A percentile compares a stretch with the other conserved stretches of the same genome.
Evolutionary conservation across 495 filamentous ascomycete genomes (phyloP).

Genomic region (Lasiosphaeria miniovina): DNA sequence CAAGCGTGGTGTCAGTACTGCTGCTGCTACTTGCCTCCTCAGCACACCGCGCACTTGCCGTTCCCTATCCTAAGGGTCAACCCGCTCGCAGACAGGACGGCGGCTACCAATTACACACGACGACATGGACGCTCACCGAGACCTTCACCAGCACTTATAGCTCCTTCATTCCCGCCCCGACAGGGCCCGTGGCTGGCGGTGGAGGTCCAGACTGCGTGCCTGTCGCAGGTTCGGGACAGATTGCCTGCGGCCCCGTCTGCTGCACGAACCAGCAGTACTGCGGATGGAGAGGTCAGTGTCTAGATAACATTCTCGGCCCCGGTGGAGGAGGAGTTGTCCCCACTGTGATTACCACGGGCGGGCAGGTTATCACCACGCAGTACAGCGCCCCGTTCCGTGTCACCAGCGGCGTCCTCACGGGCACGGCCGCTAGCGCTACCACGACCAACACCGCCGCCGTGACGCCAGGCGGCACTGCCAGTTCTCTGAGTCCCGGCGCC

Average conservation of each 20-base stretch:
- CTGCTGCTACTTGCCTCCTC: conserved; percentile 23
- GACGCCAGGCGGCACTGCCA: conserved; percentile 32
- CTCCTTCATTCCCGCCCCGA: conserved; percentile 34
- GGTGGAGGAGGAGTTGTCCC: conserved; percentile 35
- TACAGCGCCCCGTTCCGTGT: conserved; percentile 63
- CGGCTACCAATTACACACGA: conserved; percentile 63
- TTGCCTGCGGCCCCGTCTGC: conserved; percentile 69
- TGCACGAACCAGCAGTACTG: conserved; percentile 74
- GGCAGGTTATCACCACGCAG: conserved; percentile 38
- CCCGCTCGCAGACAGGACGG: conserved; percentile 30
- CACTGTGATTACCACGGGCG: conserved; percentile 37
- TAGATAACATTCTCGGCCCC: conserved; percentile 25
- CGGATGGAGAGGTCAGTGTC: conserved; percentile 46
- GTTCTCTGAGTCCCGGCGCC: conserved; percentile 72
- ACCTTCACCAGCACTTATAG: conserved; percentile 68
- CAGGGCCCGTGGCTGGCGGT: conserved; percentile 28
- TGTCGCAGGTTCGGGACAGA: conserved; percentile 52
- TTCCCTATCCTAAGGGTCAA: conserved; percentile 42
- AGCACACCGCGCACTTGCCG: conserved; percentile 35
- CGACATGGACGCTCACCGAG: conserved; percentile 67
- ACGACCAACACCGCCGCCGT: conserved; percentile 41
- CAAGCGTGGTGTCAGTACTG: conserved; percentile 24
- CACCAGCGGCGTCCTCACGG: conserved; percentile 57
- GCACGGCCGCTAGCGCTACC: conserved; percentile 35
- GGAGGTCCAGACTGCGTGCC: conserved; percentile 53